Evolutionary conservation across 225 moss, liverwort and hornwort genomes (phyloP).

Genomic region (Marchantia polymorpha): DNA sequence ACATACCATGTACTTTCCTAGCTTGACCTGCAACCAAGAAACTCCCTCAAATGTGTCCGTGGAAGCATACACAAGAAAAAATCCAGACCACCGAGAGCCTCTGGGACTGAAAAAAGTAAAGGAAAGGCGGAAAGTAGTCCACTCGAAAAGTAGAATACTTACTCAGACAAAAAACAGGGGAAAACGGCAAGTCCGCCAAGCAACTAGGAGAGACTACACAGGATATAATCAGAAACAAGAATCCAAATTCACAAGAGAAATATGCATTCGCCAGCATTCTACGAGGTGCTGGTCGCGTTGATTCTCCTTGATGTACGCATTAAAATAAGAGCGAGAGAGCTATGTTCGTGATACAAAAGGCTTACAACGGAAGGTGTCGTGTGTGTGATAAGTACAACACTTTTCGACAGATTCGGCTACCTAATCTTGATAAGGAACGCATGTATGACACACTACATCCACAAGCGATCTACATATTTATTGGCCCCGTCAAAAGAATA

Average conservation of each 20-base stretch:
- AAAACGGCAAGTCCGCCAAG: background rate
- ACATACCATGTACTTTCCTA: background rate
- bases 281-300: background rate
- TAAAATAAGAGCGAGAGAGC: constrained; percentile 11
- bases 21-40: constrained; percentile 12
- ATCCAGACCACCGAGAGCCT: background rate
- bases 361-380: constrained; percentile 1
- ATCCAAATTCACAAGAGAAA: background rate
- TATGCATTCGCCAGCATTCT: background rate
- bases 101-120: background rate
- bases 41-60: background rate
- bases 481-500: constrained; percentile 22
- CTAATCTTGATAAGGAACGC: constrained; percentile 9
- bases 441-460: constrained; percentile 4
- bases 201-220: no score
- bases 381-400: background rate
- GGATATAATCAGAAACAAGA: background rate
- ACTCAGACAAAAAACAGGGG: background rate
- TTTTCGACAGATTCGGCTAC: background rate
- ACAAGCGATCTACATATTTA: constrained; percentile 1
- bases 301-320: no score
- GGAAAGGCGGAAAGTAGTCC: no score
- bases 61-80: background rate
- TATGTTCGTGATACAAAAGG: constrained; percentile 12
- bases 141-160: background rate